A percentile compares a stretch with the other conserved stretches of the same genome.
phyloP scores from a whole-genome alignment of 2,329 filamentous ascomycete species.

The Phialemonium atrogriseum region DNA sequence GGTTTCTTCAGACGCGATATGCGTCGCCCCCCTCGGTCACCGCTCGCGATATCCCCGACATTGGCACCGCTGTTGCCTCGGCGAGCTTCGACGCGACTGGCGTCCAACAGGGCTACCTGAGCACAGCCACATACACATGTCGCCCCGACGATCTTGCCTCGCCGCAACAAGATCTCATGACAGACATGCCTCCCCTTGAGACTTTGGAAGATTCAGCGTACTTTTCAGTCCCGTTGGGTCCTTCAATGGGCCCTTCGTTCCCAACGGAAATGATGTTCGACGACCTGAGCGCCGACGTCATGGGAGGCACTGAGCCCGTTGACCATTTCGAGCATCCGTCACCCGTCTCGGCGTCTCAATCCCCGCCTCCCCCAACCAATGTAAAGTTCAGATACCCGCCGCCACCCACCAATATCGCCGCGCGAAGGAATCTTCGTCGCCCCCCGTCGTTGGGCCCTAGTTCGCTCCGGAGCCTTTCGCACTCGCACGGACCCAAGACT shows the following conservation, averaged over 20 bases:
- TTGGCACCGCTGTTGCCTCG: too few species aligned
- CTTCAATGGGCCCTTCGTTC: slow-evolving; percentile 11
- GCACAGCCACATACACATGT: too few species aligned
- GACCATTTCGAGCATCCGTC: slow-evolving; percentile 14
- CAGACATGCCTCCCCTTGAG: too few species aligned
- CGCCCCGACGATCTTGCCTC: too few species aligned
- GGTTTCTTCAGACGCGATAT: too few species aligned
- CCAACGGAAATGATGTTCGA: slow-evolving; percentile 12
- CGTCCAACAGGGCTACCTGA: too few species aligned
- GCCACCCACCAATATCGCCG: slow-evolving; percentile 43
- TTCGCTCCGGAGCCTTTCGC: slow-evolving; percentile 35
- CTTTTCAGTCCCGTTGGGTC: too few species aligned
- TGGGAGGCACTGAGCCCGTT: neutral
- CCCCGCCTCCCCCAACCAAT: slow-evolving; percentile 20
- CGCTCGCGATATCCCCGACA: too few species aligned
- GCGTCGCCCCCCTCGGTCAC: too few species aligned
- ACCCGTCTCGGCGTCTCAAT: slow-evolving; percentile 19
- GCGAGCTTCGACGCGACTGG: too few species aligned
- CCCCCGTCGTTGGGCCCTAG: slow-evolving; percentile 39
- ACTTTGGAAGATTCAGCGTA: too few species aligned
- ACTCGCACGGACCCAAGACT: slow-evolving; percentile 33
- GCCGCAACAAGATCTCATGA: too few species aligned
- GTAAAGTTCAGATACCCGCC: slow-evolving; percentile 39
- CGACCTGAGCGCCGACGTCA: neutral
- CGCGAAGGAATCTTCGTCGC: slow-evolving; percentile 40